Conservation (phyloP, 768 basidiomycete species). For the Filobasidium wieringae region DNA sequence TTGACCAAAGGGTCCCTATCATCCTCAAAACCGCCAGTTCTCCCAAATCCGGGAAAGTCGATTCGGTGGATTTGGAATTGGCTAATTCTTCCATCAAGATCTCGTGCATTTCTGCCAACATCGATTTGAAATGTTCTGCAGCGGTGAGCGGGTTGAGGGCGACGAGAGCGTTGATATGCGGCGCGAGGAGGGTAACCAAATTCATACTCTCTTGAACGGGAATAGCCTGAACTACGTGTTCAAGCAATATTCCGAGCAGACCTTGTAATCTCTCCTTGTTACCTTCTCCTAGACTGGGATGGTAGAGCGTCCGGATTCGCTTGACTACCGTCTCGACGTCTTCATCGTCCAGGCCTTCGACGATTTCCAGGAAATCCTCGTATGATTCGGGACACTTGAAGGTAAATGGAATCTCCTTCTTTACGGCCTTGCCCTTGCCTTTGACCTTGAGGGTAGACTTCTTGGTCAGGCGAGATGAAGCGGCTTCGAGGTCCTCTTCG, state of each 20-base stretch:
- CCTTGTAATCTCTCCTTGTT: slow-evolving; percentile 83
- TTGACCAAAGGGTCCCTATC: slow-evolving; percentile 75
- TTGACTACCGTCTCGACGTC: slow-evolving; percentile 72
- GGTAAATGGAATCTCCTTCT: slow-evolving; percentile 72
- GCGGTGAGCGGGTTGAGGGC: slow-evolving; percentile 67
- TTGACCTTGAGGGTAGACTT: slow-evolving; percentile 9
- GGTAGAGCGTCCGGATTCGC: slow-evolving; percentile 78
- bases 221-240: slow-evolving; percentile 68
- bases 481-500: slow-evolving; percentile 9
- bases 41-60: slow-evolving; percentile 76
- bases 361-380: slow-evolving; percentile 75
- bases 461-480: slow-evolving; percentile 13
- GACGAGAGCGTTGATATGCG: slow-evolving; percentile 66
- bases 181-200: slow-evolving; percentile 55
- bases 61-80: slow-evolving; percentile 52
- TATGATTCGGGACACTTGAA: slow-evolving; percentile 79
- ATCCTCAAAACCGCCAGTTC: slow-evolving; percentile 73
- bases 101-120: slow-evolving; percentile 83
- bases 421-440: slow-evolving; percentile 15
- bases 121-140: slow-evolving; percentile 66
- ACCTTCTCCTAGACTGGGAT: slow-evolving; percentile 78
- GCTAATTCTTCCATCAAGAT: slow-evolving; percentile 70
- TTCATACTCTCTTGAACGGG: slow-evolving; percentile 45
- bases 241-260: slow-evolving; percentile 65
- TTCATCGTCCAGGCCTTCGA: slow-evolving; percentile 57